Percentiles rank a stretch among this genome's conserved stretches.
These are phyloP conservation scores for Alternaria conjuncta DNA, from an alignment of 2,329 filamentous ascomycete genomes.

Conservation along the genomic window DNA sequence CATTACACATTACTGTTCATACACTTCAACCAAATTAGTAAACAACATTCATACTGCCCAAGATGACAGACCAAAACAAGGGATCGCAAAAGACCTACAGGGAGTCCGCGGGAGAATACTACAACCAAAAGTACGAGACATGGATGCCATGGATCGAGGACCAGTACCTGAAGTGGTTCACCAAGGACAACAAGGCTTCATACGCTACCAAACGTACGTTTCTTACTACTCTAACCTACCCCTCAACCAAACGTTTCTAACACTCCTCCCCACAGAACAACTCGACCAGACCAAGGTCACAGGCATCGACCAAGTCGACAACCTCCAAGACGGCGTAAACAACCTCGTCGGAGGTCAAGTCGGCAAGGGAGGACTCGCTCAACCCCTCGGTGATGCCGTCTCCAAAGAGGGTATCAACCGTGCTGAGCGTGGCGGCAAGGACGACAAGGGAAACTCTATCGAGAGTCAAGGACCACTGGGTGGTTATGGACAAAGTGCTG, in stretches of 20 bases:
- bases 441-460: conserved; percentile 60
- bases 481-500: conserved; percentile 38
- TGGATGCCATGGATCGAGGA: conserved; percentile 83
- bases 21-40: background rate
- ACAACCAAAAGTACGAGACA: conserved; percentile 74
- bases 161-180: conserved; percentile 73
- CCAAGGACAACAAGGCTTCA: conserved; percentile 77
- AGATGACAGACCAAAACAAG: conserved; percentile 7
- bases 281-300: conserved; percentile 75
- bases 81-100: conserved; percentile 36
- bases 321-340: conserved; percentile 71
- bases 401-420: conserved; percentile 72
- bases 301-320: conserved; percentile 70
- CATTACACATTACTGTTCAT: too few relatives aligned
- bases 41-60: background rate
- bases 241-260: too few relatives aligned
- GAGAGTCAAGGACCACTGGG: conserved; percentile 49
- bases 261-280: too few relatives aligned
- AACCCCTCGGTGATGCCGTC: conserved; percentile 67
- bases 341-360: conserved; percentile 68
- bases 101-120: conserved; percentile 56
- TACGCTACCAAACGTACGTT: conserved; percentile 70
- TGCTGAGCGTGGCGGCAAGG: conserved; percentile 68
- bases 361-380: conserved; percentile 70
- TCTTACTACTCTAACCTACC: too few relatives aligned